Base-by-base conservation (phyloP, 305 asterid genomes). In the Salvia sclarea region DNA sequence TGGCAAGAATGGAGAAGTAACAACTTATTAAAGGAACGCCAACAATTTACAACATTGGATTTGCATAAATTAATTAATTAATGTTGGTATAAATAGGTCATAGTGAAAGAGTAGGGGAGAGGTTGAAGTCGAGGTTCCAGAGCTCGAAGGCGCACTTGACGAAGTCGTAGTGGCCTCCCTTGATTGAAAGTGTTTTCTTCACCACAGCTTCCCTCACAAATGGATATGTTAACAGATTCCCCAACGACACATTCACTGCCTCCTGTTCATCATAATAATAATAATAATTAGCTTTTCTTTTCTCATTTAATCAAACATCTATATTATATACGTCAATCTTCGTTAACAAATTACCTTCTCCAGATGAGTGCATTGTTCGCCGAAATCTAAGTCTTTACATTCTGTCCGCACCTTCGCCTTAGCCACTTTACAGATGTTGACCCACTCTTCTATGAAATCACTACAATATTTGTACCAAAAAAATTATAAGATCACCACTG, bases 391-490 rank as follows among this genome's bases (percentile, higher is more conserved):
- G 41, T 41, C 44, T n/a, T 59, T 37, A 76, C 79, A 78, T 49
- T 83, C 83, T 25, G 84, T 49, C 75, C 61, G 75, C 63, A 88
- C 85, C 78, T 87, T 91, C 33, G 90, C 66, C 84, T 87, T 91
- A 14, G 97, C 97, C 21, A 73, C 55, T 72, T 78, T 68, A 12
- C 97, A 76, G 41, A 91, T 86, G 69, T 80, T 85, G 44, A 91
- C 96, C 97, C 98, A 92, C 1, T 92, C 92, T 76, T 92, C 98
- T 20, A 92, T 87, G 69, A 92, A 92, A 59, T 89, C 95, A 69
- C 98, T 92, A 72, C 71, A 70, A 16, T 2, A 44, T 37, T 53
- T 0, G 13, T 0, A 48, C n/a, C n/a, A n/a, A n/a, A 37, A 22
- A 49, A 48, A 24, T n/a, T 47, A 54, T 30, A 17, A 13, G 17